Evolutionary conservation across 805 yeast genomes (phyloP), one percentile per base, ranked within the genome.

Genomic region (Wickerhamomyces ciferrii): DNA sequence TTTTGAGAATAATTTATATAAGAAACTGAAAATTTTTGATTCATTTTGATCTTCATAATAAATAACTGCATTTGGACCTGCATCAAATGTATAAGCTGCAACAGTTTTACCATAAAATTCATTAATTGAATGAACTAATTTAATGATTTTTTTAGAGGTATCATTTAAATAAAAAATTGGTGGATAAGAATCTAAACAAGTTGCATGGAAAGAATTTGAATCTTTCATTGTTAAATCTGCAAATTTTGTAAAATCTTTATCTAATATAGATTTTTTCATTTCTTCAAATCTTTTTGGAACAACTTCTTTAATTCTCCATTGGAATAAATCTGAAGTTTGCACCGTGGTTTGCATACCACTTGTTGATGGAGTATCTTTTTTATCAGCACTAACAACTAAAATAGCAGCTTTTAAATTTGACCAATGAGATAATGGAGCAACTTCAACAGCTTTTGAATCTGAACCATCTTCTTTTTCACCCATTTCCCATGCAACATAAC

Each of bases 401-500:
- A 94, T 86, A 27, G 89, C 87, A 18, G 98, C 98, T 57, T 85
- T 84, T 84, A 94, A 87, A 37, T 79, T 75, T 38, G 97, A 90
- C 99, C 99, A 94, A 66, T 88, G 96, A 32, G 71, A 72, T 55
- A 75, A 61, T 9, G 96, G 85, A 3, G 96, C 96, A 36, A 94
- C 79, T 69, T 91, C 89, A 25, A 90, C 96, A 4, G 99, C 99
- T 57, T 81, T 84, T 14, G 97, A 91, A 69, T 94, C 99, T 40
- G 79, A 74, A n/a, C 99, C 99, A 61, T 90, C 84, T 0, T 53
- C 68, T 48, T 61, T 52, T 3, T 56, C 53, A 47, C 99, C 99
- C 97, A 91, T 90, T 66, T 94, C 97, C 99, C 99, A 94, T 4
- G 98, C 98, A 13, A 94, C 99, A 62, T 82, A 94, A 8, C 99